Conservation (phyloP, 768 basidiomycete genomes). For the Vararia minispora region DNA sequence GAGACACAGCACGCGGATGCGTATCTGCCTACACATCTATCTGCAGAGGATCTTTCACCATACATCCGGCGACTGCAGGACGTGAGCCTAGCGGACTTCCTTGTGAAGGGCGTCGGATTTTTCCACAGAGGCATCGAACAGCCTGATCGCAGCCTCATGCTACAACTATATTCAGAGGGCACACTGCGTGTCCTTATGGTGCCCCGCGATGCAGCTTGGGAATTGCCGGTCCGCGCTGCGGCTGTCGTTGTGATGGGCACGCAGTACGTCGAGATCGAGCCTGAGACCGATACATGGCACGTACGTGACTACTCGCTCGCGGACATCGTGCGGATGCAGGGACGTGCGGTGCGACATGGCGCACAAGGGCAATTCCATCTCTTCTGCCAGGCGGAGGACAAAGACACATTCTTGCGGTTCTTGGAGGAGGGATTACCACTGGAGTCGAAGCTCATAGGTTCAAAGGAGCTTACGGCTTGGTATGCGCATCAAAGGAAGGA, state of each 20-base stretch:
- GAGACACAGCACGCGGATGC: conserved; percentile 59
- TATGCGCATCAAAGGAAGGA: conserved; percentile 27
- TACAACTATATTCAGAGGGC: conserved; percentile 76
- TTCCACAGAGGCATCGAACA: conserved; percentile 65
- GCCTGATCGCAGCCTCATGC: conserved; percentile 56
- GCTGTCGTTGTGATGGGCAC: conserved; percentile 88
- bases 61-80: conserved; percentile 53
- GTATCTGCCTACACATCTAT: conserved; percentile 44
- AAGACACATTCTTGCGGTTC: conserved; percentile 74
- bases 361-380: conserved; percentile 63
- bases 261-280: conserved; percentile 56
- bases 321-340: conserved; percentile 89
- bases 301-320: conserved; percentile 69
- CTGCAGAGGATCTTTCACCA: conserved; percentile 46
- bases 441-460: conserved; percentile 65
- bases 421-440: conserved; percentile 82
- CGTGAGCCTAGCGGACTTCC: conserved; percentile 48
- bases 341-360: conserved; percentile 53
- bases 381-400: conserved; percentile 83
- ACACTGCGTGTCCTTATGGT: conserved; percentile 71
- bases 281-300: conserved; percentile 45
- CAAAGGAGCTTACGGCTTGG: conserved; percentile 37
- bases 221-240: conserved; percentile 70
- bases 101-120: conserved; percentile 82
- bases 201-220: conserved; percentile 81